Percentiles rank a stretch among this genome's conserved stretches.
Conservation (phyloP, 73 alveolate species). For the Tetrahymena malaccensis region DNA sequence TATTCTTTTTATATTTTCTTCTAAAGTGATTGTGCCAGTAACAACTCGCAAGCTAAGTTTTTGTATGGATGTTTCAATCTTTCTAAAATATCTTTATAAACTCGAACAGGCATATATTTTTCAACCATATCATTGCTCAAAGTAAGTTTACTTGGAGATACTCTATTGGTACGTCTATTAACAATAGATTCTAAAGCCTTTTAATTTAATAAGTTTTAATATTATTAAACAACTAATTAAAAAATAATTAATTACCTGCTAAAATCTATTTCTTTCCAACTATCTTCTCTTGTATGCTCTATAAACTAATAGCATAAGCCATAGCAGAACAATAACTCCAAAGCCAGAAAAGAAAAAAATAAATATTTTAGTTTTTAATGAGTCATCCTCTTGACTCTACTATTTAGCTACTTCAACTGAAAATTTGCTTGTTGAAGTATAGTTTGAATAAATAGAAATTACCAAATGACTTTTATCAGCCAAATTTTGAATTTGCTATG, state of each 20-base stretch:
- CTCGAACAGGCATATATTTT: neutral
- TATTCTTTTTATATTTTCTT: neutral
- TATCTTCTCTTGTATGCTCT: neutral
- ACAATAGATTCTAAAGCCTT: neutral
- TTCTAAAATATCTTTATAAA: neutral
- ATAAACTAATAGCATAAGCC: neutral
- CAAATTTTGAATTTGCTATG: neutral
- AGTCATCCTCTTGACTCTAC: neutral
- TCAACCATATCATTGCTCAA: neutral
- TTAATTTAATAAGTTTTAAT: neutral
- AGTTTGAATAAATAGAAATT: neutral
- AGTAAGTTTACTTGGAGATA: neutral
- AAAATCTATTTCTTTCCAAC: neutral
- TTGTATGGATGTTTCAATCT: neutral
- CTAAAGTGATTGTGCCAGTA: neutral
- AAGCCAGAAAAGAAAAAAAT: neutral
- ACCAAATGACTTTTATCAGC: neutral
- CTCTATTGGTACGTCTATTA: neutral
- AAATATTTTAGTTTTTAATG: neutral
- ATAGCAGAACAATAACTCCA: neutral
- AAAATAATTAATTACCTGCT: neutral
- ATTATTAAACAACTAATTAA: neutral
- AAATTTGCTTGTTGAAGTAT: neutral
- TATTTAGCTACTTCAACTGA: neutral
- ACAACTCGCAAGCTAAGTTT: neutral